phyloP scores from a whole-genome alignment of 1,284 basidiomycete genomes.

The Ceratobasidium sp. region DNA sequence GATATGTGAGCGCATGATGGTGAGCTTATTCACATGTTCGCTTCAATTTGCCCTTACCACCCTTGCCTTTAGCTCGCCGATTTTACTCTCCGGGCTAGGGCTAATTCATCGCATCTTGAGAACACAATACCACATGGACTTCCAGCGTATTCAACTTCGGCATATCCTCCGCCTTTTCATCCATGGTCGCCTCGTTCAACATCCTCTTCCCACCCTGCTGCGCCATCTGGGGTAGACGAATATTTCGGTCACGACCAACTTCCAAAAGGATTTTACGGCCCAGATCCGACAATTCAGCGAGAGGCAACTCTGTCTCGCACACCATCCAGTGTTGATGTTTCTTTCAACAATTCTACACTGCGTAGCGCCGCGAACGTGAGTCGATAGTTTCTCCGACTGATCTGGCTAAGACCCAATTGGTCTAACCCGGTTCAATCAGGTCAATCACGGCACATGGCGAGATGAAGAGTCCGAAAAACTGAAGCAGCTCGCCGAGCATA shows the following conservation, averaged over 20 bases:
- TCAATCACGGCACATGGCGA: conserved; percentile 42
- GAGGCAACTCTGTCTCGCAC: conserved; percentile 31
- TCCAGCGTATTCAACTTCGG: conserved; percentile 35
- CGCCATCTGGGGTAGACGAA: conserved; percentile 39
- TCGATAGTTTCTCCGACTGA: conserved; percentile 42
- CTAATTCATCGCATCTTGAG: conserved; percentile 30
- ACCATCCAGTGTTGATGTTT: conserved; percentile 34
- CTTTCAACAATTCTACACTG: conserved; percentile 39
- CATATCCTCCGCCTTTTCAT: conserved; percentile 38
- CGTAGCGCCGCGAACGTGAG: conserved; percentile 40
- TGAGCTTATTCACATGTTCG: conserved; percentile 25
- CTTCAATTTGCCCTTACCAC: conserved; percentile 3
- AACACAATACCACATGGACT: conserved; percentile 34
- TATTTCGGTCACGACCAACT: conserved; percentile 37
- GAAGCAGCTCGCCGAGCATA: conserved; percentile 38
- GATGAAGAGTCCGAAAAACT: conserved; percentile 41
- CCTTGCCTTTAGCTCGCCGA: conserved; percentile 25
- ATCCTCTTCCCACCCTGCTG: conserved; percentile 26
- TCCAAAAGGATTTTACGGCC: conserved; percentile 33
- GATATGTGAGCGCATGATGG: conserved; percentile 42
- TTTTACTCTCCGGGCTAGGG: conserved; percentile 32
- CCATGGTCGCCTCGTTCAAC: conserved; percentile 36
- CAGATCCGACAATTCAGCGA: conserved; percentile 43
- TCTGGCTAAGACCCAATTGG: conserved; percentile 18
- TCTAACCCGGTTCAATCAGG: conserved; percentile 34